Percentiles rank a stretch among this genome's conserved stretches.
Evolutionary conservation across 768 basidiomycete species (phyloP).

Genomic region (Boletus tylopilopsis): DNA sequence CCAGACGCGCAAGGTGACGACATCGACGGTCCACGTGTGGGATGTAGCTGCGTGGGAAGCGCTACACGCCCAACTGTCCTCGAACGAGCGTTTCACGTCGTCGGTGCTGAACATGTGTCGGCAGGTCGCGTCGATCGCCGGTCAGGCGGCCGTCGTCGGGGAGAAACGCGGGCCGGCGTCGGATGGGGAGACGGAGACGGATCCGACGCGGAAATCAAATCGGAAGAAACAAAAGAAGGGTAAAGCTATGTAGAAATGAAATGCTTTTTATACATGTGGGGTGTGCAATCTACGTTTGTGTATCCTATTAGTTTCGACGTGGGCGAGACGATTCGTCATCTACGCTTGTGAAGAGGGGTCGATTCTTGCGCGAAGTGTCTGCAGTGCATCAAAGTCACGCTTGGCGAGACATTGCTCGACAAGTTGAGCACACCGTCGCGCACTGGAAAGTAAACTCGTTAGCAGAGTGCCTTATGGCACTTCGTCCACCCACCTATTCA

Average conservation of each 20-base stretch:
- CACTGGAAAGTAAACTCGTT: slow-evolving; percentile 13
- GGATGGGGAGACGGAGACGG: slow-evolving; percentile 26
- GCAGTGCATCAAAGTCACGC: slow-evolving; percentile 17
- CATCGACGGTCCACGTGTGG: slow-evolving; percentile 48
- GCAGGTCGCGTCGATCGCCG: slow-evolving; percentile 45
- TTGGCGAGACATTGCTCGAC: slow-evolving; percentile 24
- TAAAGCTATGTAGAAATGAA: too few relatives aligned
- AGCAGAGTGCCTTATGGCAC: neutral
- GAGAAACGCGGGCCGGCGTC: slow-evolving; percentile 39
- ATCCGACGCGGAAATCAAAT: slow-evolving; percentile 36
- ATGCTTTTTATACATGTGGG: neutral
- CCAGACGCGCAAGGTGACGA: slow-evolving; percentile 48
- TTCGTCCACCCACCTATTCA: slow-evolving; percentile 43
- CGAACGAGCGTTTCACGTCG: slow-evolving; percentile 57
- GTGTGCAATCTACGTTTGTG: too few relatives aligned
- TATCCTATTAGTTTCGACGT: too few relatives aligned
- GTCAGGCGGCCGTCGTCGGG: slow-evolving; percentile 1
- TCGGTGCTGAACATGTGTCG: slow-evolving; percentile 61
- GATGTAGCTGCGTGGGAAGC: slow-evolving; percentile 51
- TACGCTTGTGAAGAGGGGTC: slow-evolving; percentile 5
- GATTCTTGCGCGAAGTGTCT: slow-evolving; percentile 19
- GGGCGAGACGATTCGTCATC: neutral
- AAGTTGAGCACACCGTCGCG: slow-evolving; percentile 27
- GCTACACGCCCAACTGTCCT: slow-evolving; percentile 44
- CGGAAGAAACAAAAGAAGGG: slow-evolving; percentile 46